Evolutionary conservation across 805 yeast species (phyloP), one percentile per base, ranked within the genome.

Genomic region (Brettanomyces bruxellensis): DNA sequence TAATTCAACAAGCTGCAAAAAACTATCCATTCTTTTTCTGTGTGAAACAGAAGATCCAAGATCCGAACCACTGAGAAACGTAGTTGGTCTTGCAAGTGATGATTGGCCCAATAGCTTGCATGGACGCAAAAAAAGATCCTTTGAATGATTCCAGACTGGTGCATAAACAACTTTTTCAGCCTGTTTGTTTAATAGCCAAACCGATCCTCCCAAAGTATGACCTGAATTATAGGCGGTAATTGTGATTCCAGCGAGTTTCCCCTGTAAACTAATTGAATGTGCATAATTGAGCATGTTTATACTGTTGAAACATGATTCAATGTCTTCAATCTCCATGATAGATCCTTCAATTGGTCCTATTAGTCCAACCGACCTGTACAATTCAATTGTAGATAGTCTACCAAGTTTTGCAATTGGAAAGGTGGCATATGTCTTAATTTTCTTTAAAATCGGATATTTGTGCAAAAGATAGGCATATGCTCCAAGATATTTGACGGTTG

Each of bases 71-170:
- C 95, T 85, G 34, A 91, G 79, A 45, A 93, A 67, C 1, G 93
- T 86, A 1, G 95, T 82, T 3, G 98, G 96, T 59, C 95, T 72
- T 50, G 76, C 56, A 28, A 90, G 68, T 38, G 76, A 74, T 1
- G 86, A 72, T n/a, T 79, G 66, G 43, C 48, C 51, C 30, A 86
- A 62, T 4, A 53, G 34, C 23, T 73, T 72, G 4, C 93, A 85
- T 28, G 89, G 81, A 51, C 83, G 84, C 45, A 93, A 66, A 54
- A 89, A 89, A 0, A 86, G 75, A 58, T 91, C 98, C 52, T 80
- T 81, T 1, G 97, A 82, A 60, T 93, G 98, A 61, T 90, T 91
- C 98, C 98, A 93, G 40, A 85, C 79, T 2, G 93, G 89, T 0
- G 96, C 95, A 62, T 88, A 87, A 3, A 91, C 69, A n/a, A 90